Evolutionary conservation across 2,329 filamentous ascomycete genomes (phyloP).

Genomic region (Huntiella moniliformis): DNA sequence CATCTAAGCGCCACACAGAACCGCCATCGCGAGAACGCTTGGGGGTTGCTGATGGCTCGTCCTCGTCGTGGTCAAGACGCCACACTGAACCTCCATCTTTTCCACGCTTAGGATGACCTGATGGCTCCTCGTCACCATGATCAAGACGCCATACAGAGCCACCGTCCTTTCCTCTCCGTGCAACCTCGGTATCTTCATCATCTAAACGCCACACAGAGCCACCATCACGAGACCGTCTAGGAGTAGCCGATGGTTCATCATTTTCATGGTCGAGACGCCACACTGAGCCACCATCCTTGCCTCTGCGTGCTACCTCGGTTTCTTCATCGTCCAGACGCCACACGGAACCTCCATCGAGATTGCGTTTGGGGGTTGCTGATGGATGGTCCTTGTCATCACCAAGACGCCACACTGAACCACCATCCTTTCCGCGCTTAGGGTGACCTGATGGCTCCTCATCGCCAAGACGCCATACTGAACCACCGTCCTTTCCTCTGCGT

Average conservation of each 20-base stretch:
- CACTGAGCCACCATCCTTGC: background rate
- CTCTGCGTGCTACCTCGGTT: background rate
- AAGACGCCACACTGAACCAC: background rate
- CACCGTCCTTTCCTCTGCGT: background rate
- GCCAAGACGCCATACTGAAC: background rate
- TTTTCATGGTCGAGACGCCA: background rate
- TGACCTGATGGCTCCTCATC: background rate
- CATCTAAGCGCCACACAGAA: background rate
- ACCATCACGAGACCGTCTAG: background rate
- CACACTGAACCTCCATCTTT: background rate
- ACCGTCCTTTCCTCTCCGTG: background rate
- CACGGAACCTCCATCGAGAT: background rate
- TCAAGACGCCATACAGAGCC: constrained; percentile 1
- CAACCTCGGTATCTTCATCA: background rate
- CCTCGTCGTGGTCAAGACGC: background rate
- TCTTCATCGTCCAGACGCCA: background rate
- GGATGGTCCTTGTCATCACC: background rate
- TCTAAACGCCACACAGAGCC: background rate
- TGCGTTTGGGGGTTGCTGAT: background rate
- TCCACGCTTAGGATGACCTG: background rate
- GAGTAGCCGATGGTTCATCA: background rate
- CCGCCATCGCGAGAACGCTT: constrained; percentile 1
- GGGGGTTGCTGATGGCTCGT: background rate
- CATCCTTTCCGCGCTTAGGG: background rate
- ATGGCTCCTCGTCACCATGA: background rate